Conservation (phyloP, 176 grass and related monocot genomes). For the Aegilops umbellulata region DNA sequence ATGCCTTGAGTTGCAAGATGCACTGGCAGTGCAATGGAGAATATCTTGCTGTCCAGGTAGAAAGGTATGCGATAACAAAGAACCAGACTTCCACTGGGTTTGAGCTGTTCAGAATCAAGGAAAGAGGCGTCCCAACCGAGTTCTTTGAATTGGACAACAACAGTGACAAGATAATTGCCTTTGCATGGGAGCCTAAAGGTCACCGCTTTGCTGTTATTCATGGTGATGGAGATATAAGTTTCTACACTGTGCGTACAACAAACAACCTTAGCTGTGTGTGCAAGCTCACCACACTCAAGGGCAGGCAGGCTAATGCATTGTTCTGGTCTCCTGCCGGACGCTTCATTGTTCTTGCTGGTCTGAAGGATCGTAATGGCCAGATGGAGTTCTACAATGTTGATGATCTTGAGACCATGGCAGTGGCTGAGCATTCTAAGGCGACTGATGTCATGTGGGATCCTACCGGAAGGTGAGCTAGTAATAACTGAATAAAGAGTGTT, state of each 20-base stretch:
- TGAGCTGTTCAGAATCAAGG: conserved; percentile 88
- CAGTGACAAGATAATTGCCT: conserved; percentile 92
- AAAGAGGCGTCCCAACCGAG: conserved; percentile 89
- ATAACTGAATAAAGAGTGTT: not conserved
- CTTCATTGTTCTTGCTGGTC: conserved; percentile 75
- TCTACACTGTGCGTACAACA: conserved; percentile 63
- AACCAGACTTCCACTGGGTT: conserved; percentile 85
- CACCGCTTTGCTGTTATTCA: conserved; percentile 91
- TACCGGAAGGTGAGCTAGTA: conserved; percentile 61
- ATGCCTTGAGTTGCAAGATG: conserved; percentile 75
- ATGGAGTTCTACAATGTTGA: conserved; percentile 91
- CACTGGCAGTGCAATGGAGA: conserved; percentile 88
- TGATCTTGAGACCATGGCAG: conserved; percentile 87
- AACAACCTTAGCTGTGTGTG: conserved; percentile 55
- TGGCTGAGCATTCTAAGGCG: conserved; percentile 74
- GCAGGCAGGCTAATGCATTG: conserved; percentile 80
- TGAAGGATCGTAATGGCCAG: conserved; percentile 88
- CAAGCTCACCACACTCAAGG: conserved; percentile 77
- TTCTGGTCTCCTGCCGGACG: conserved; percentile 82
- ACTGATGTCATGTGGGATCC: conserved; percentile 90
- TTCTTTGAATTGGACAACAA: conserved; percentile 90
- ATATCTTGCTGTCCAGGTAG: conserved; percentile 89
- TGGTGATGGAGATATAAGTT: conserved; percentile 75
- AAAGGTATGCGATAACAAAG: conserved; percentile 89
- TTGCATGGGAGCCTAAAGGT: conserved; percentile 90